Evolutionary conservation across 495 filamentous ascomycete species (phyloP), one percentile per base, ranked within the genome.

Genomic region (Podospora didyma): DNA sequence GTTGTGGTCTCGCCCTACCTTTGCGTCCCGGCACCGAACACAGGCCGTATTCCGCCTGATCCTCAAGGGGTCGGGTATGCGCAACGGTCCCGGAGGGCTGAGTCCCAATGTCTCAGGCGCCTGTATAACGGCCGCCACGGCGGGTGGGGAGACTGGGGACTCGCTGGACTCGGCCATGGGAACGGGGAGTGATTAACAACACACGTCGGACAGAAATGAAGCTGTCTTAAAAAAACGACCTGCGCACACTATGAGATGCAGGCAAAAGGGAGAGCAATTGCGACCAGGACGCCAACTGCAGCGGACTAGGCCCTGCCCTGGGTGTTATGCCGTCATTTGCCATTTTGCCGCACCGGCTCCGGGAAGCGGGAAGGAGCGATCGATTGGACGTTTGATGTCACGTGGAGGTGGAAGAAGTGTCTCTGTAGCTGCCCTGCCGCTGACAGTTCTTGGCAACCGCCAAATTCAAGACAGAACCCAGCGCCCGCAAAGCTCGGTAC

Each of bases 11-110:
- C 16, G 34, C 28, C 24, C 26, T 57, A 73, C 72, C 64, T 75
- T 75, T 19, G 73, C 70, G 62, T 75, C 73, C 17, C 73, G 69
- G 57, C 73, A 75, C 37, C 69, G 65, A 37, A 72, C 71, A 52
- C 73, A 75, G 19, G 73, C 73, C 10, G 73, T 72, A 49, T 75
- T 75, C 46, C 73, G 65, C 56, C 73, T 67, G 47, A 75, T 74
- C 34, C 73, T 65, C 7, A 47, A 49, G 24, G 58, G 59, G 31
- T 57, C 57, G 16, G 22, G 22, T 58, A 34, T 42, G 56, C 60
- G 60, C 22, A 31, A 52, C 60, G 57, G 57, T 60, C 46, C 61
- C 57, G 57, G 57, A 31, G 26, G 26, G 26, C 26, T 31, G 3
- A 9, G 3, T 3, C 26, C 9, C 26, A 31, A 9, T 14, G 56